Base-by-base conservation (phyloP, 163 green algal genomes). In the Scenedesmus sp. region DNA sequence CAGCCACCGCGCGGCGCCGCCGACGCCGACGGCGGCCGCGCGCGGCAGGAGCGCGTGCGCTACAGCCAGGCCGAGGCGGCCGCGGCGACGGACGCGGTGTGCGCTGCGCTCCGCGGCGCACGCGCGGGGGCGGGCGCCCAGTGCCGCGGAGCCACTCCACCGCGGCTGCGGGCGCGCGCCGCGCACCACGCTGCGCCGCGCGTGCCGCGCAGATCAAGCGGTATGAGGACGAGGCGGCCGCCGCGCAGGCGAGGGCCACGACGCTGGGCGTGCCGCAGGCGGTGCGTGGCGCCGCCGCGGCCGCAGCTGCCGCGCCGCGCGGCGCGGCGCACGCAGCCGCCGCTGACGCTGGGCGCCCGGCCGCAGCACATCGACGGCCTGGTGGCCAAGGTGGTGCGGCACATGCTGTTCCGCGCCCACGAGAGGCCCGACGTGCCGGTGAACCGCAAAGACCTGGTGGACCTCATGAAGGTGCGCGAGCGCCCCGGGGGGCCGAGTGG, bases 371-470 rank as follows among this genome's bases (percentile, higher is more conserved):
- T 88, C 5, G 53, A 84, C 11, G 34, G 31, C 13, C 29, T 77
- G 18, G 67, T 77, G 9, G 54, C 73, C 24, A 57, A 36, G 0
- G 75, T 86, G 28, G 70, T 87, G 53, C 83, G 85, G 10, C 45
- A 76, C 58, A 63, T 87, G 57, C 63, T 90, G 3, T 90, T 89
- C 56, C 42, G 57, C 4, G 60, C 84, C 57, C 65, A 48, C 56
- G 71, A 80, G 42, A 83, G 84, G 70, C 83, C 80, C 7, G 83
- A 72, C 5, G 44, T 78, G 28, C 83, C 83, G 0, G 64, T 81
- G 56, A 74, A 58, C 56, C 47, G 47, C 2, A 54, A 53, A 13
- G 63, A 63, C 11, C 42, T 74, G 17, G 26, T 39, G 14, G 71
- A 72, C 28, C 18, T 36, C 11, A 47, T 70, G 26, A 64, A 70